Percentiles rank a stretch among this genome's conserved stretches.
Evolutionary conservation across 352 stramenopile species (phyloP).

Genomic region (Globisporangium paroecandrum): DNA sequence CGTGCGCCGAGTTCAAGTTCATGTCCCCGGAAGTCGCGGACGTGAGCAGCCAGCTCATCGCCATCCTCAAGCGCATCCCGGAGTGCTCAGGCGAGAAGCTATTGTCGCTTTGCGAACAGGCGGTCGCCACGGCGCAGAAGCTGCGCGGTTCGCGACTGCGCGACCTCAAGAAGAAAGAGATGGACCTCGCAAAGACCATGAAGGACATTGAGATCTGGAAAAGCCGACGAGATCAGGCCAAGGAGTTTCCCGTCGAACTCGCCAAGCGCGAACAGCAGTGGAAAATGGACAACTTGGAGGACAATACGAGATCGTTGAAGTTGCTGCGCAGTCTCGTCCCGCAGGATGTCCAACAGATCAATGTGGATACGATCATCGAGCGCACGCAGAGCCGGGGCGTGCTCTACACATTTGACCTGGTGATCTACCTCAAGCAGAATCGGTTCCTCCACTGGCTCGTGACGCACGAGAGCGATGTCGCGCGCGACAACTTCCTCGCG

Average conservation of each 20-base stretch:
- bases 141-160: conserved; percentile 46
- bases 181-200: conserved; percentile 46
- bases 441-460: conserved; percentile 74
- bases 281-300: conserved; percentile 31
- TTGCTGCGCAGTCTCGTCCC: conserved; percentile 51
- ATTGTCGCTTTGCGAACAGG: conserved; percentile 40
- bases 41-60: conserved; percentile 24
- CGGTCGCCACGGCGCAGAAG: conserved; percentile 34
- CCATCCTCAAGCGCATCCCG: conserved; percentile 31
- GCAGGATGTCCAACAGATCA: conserved; percentile 54
- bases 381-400: conserved; percentile 26
- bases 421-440: conserved; percentile 78
- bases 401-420: conserved; percentile 74
- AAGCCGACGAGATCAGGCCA: conserved; percentile 42
- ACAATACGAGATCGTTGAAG: conserved; percentile 37
- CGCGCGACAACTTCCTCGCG: conserved; percentile 66
- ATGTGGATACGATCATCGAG: conserved; percentile 48
- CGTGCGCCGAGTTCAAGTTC: conserved; percentile 32
- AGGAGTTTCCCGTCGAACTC: conserved; percentile 57
- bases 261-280: conserved; percentile 45
- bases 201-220: conserved; percentile 74
- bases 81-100: conserved; percentile 46
- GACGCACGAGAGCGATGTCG: conserved; percentile 66
- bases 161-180: conserved; percentile 52
- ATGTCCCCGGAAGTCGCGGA: conserved; percentile 24